Conservation (phyloP, 805 yeast genomes). For the baker's yeast (Saccharomyces cerevisiae) region DNA sequence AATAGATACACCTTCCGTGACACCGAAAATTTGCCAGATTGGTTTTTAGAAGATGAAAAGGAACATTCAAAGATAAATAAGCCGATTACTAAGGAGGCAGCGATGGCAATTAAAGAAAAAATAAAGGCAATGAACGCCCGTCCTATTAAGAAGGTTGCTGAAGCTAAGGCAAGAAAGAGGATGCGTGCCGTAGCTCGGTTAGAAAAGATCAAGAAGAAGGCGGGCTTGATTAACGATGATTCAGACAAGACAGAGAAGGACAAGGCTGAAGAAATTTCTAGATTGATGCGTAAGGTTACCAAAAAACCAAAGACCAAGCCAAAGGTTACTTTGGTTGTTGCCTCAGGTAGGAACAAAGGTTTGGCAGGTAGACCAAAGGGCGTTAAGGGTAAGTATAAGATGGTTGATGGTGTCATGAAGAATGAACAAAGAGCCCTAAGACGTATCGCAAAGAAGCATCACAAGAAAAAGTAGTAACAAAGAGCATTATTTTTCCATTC, state of each 20-base stretch:
- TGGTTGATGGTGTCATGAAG: constrained; percentile 98
- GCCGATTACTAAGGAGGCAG: constrained; percentile 94
- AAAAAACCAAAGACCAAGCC: constrained; percentile 68
- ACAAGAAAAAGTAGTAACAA: constrained; percentile 39
- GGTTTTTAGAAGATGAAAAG: constrained; percentile 93
- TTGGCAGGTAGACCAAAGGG: constrained; percentile 94
- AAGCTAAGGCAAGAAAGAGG: constrained; percentile 94
- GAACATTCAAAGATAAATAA: constrained; percentile 75
- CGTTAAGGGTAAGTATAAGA: constrained; percentile 92
- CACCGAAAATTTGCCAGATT: constrained; percentile 82
- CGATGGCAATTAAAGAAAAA: constrained; percentile 66
- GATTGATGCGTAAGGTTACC: constrained; percentile 71
- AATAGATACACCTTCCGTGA: constrained; percentile 90
- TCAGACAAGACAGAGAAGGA: constrained; percentile 81
- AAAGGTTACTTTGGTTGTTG: constrained; percentile 81
- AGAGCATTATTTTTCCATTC: neutral
- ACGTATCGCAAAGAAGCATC: constrained; percentile 78
- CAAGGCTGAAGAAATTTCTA: constrained; percentile 86
- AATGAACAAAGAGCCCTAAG: constrained; percentile 91
- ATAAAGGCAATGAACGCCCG: constrained; percentile 82
- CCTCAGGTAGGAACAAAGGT: constrained; percentile 77
- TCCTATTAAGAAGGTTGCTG: constrained; percentile 97
- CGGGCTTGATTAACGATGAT: constrained; percentile 85
- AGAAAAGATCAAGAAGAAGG: constrained; percentile 85
- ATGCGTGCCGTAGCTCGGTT: constrained; percentile 81